phyloP scores from a whole-genome alignment of 768 basidiomycete species.

The Tubosaeta brunneosetosa region DNA sequence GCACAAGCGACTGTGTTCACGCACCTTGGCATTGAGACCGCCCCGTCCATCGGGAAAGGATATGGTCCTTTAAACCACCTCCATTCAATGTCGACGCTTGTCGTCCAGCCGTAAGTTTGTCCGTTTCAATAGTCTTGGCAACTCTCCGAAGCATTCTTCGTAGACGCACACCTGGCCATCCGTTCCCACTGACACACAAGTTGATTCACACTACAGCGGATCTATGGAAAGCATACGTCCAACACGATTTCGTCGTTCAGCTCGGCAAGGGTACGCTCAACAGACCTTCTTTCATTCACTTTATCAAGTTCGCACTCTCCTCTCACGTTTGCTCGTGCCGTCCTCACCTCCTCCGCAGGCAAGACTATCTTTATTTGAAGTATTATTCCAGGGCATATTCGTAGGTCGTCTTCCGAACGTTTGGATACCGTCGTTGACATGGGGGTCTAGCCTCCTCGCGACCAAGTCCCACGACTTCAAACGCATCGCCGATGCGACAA shows the following conservation, averaged over 20 bases:
- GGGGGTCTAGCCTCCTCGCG: constrained; percentile 54
- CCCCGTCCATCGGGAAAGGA: constrained; percentile 64
- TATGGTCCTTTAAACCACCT: constrained; percentile 86
- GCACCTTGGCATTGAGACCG: constrained; percentile 66
- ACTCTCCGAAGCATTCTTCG: background rate
- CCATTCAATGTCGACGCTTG: constrained; percentile 47
- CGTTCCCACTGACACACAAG: constrained; percentile 62
- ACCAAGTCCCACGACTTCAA: constrained; percentile 68
- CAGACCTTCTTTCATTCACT: constrained; percentile 67
- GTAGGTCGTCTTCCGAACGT: constrained; percentile 33
- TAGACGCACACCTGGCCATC: constrained; percentile 56
- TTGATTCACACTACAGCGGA: constrained; percentile 54
- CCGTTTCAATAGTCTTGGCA: background rate
- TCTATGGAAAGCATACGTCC: constrained; percentile 70
- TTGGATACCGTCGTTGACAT: background rate
- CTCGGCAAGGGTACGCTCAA: constrained; percentile 71
- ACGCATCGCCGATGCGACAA: constrained; percentile 57
- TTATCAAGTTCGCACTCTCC: constrained; percentile 60
- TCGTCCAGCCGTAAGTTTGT: constrained; percentile 52
- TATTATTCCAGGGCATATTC: constrained; percentile 84
- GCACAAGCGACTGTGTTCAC: constrained; percentile 65
- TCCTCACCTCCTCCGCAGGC: constrained; percentile 38
- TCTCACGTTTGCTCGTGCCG: background rate
- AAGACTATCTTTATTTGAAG: constrained; percentile 76
- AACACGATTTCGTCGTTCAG: constrained; percentile 79